These are phyloP conservation scores for Kwoniella sp. DNA, from an alignment of 768 basidiomycete genomes.

Conservation along the genomic window DNA sequence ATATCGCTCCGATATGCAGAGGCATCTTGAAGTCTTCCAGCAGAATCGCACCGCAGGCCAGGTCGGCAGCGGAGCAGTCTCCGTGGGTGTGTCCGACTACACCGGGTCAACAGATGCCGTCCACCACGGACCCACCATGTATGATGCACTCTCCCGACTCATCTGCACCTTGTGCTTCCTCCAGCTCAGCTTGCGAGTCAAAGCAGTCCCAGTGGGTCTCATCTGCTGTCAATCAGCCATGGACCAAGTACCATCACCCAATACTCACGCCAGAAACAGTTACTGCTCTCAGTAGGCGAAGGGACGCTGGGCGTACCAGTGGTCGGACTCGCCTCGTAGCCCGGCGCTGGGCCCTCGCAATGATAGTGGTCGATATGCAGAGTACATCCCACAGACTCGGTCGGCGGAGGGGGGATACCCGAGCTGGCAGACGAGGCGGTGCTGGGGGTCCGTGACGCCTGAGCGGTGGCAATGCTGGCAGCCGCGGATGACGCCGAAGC, in stretches of 20 bases:
- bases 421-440: conserved; percentile 1
- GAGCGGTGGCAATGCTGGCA: background rate
- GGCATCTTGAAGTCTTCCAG: conserved; percentile 33
- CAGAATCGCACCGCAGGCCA: conserved; percentile 31
- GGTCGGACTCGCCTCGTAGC: conserved; percentile 2
- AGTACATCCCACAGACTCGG: conserved; percentile 20
- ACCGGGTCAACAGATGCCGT: conserved; percentile 5
- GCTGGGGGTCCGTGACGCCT: background rate
- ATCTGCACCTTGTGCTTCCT: conserved; percentile 6
- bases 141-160: conserved; percentile 31
- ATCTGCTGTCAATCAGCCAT: conserved; percentile 4
- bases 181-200: conserved; percentile 18
- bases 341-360: conserved; percentile 19
- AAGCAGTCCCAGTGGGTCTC: conserved; percentile 41
- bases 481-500: conserved; percentile 3
- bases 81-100: conserved; percentile 38
- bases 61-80: conserved; percentile 35
- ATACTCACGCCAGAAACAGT: conserved; percentile 34
- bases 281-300: conserved; percentile 26
- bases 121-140: conserved; percentile 20
- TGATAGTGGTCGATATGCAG: conserved; percentile 32
- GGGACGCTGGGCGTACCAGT: conserved; percentile 14
- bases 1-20: conserved; percentile 40
- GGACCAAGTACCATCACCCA: background rate
- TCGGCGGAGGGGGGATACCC: conserved; percentile 20